These are phyloP conservation scores for Withania somnifera DNA, from an alignment of 305 asterid species.

Conservation along the genomic window DNA sequence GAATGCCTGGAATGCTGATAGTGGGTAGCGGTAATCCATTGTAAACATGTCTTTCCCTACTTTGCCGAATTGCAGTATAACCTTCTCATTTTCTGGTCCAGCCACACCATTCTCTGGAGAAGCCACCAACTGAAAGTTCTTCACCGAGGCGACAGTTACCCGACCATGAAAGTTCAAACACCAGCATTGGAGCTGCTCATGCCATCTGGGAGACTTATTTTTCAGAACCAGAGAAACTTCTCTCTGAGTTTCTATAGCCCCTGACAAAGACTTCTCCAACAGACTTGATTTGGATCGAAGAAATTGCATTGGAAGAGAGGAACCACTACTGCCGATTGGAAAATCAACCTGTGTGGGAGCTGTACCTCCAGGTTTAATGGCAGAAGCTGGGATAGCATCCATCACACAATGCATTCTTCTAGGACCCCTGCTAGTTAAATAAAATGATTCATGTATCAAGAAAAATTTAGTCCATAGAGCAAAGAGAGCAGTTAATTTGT, in stretches of 20 bases:
- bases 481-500: not conserved
- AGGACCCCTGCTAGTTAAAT: conserved; percentile 61
- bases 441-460: not conserved
- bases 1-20: conserved; percentile 86
- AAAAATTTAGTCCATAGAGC: not conserved
- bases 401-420: conserved; percentile 72
- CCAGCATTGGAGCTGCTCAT: conserved; percentile 96
- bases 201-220: conserved; percentile 89
- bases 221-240: conserved; percentile 49
- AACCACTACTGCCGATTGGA: conserved; percentile 28
- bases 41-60: conserved; percentile 89
- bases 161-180: conserved; percentile 91
- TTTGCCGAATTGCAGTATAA: conserved; percentile 81
- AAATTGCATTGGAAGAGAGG: conserved; percentile 41
- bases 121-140: conserved; percentile 87
- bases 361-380: conserved; percentile 61
- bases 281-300: conserved; percentile 43
- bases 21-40: conserved; percentile 75
- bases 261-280: conserved; percentile 29
- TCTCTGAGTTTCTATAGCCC: conserved; percentile 19
- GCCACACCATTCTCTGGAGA: conserved; percentile 46
- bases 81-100: conserved; percentile 67
- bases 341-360: conserved; percentile 57
- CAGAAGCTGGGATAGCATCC: conserved; percentile 61
- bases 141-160: conserved; percentile 85